Percentiles rank a stretch among this genome's conserved stretches.
phyloP scores from a whole-genome alignment of 73 alveolate species.

The Paramecium biaurelia region DNA sequence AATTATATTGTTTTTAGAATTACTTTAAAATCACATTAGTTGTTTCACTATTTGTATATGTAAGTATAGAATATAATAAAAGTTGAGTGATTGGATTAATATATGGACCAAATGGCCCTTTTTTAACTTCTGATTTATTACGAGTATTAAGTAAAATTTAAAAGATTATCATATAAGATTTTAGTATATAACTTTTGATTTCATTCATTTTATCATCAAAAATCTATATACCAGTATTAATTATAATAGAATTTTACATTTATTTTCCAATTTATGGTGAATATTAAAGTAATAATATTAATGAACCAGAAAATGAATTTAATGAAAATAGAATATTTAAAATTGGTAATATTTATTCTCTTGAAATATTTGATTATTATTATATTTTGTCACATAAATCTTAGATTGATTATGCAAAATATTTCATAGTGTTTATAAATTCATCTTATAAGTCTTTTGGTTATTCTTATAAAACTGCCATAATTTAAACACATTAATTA shows the following conservation, averaged over 20 bases:
- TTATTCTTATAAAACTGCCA: neutral
- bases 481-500: neutral
- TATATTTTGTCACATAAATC: conserved; percentile 22
- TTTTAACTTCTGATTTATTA: conserved; percentile 27
- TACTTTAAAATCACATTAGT: neutral
- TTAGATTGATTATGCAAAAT: neutral
- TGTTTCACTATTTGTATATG: neutral
- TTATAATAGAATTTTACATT: conserved; percentile 14
- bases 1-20: neutral
- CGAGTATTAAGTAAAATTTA: neutral
- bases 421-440: neutral
- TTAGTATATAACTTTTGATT: conserved; percentile 2
- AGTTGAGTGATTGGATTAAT: neutral
- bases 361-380: neutral
- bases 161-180: neutral
- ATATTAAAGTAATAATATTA: neutral
- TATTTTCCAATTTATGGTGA: neutral
- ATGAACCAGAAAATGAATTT: neutral
- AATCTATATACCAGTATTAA: neutral
- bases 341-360: neutral
- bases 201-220: conserved; percentile 48
- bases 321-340: neutral
- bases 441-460: neutral
- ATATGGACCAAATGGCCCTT: conserved; percentile 14
- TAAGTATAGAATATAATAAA: neutral